Evolutionary conservation across 2,329 filamentous ascomycete species (phyloP).

Genomic region (Didymella glomerata): DNA sequence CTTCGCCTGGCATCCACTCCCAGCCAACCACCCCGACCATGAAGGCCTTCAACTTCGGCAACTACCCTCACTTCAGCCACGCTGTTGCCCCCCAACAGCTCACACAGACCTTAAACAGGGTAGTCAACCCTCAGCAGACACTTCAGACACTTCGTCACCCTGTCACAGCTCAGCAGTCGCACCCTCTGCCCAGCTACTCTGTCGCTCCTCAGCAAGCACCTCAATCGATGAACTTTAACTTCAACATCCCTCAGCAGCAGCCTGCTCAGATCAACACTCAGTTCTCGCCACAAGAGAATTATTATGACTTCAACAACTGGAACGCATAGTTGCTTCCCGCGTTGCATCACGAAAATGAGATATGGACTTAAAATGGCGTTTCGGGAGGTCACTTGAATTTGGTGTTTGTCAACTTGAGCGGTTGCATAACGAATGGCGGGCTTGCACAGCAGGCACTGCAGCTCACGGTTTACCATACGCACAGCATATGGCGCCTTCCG

Average conservation of each 20-base stretch:
- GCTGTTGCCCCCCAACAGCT: slow-evolving; percentile 24
- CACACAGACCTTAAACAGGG: slow-evolving; percentile 22
- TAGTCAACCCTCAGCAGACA: slow-evolving; percentile 21
- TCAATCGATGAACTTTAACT: slow-evolving; percentile 18
- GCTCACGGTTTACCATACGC: slow-evolving; percentile 9
- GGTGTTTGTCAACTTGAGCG: slow-evolving; percentile 1
- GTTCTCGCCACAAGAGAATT: slow-evolving; percentile 19
- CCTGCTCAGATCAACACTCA: slow-evolving; percentile 17
- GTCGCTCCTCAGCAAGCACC: slow-evolving; percentile 17
- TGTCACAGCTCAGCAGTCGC: slow-evolving; percentile 20
- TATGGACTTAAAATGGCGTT: slow-evolving; percentile 18
- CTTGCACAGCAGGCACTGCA: slow-evolving; percentile 18
- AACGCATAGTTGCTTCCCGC: slow-evolving; percentile 2
- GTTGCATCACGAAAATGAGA: slow-evolving; percentile 11
- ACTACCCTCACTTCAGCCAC: slow-evolving; percentile 19
- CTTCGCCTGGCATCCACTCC: slow-evolving; percentile 33
- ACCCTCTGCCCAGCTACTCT: slow-evolving; percentile 17
- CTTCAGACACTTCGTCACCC: slow-evolving; percentile 23
- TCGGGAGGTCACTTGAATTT: background rate
- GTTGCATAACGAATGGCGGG: slow-evolving; percentile 16
- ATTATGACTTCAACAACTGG: slow-evolving; percentile 19
- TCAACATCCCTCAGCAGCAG: slow-evolving; percentile 16
- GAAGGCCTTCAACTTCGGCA: slow-evolving; percentile 24
- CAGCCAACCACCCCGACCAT: slow-evolving; percentile 41
- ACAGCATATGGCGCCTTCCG: slow-evolving; percentile 13